phyloP scores from a whole-genome alignment of 345 rosid species.

The Microcos paniculata region DNA sequence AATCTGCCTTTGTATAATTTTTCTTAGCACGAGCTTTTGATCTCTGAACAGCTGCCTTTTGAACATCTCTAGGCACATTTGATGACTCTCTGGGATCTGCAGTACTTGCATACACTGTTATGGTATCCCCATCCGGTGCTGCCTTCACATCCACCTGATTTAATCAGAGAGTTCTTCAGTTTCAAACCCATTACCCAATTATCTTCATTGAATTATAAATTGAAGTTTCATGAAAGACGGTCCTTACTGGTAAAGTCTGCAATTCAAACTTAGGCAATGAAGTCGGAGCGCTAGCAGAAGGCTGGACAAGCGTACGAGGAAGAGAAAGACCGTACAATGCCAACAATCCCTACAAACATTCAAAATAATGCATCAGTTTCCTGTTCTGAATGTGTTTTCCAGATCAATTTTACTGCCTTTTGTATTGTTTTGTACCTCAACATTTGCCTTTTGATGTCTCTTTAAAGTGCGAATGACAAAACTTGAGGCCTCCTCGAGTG shows the following conservation, averaged over 20 bases:
- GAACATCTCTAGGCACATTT: conserved; percentile 56
- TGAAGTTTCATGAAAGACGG: not conserved
- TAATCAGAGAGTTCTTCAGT: not conserved
- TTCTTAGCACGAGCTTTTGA: conserved; percentile 55
- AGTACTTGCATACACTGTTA: conserved; percentile 64
- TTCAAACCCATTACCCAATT: not conserved
- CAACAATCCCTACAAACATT: conserved; percentile 64
- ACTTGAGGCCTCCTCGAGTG: conserved; percentile 69
- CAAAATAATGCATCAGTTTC: not conserved
- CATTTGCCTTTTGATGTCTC: conserved; percentile 69
- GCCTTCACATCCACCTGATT: conserved; percentile 78
- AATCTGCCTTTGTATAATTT: conserved; percentile 60
- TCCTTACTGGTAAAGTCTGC: conserved; percentile 64
- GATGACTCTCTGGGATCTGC: conserved; percentile 58
- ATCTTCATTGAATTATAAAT: not conserved
- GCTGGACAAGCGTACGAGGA: conserved; percentile 37
- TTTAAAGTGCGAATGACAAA: conserved; percentile 56
- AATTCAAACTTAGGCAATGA: conserved; percentile 59
- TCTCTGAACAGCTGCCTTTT: conserved; percentile 54
- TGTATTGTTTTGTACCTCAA: conserved; percentile 60
- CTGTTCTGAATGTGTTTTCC: not conserved
- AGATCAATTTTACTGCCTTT: not conserved
- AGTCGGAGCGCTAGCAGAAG: conserved; percentile 39
- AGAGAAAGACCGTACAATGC: conserved; percentile 79
- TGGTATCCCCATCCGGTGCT: conserved; percentile 79